A percentile compares a stretch with the other conserved stretches of the same genome.
phyloP scores from a whole-genome alignment of 768 basidiomycete genomes.

The Suillus americanus region DNA sequence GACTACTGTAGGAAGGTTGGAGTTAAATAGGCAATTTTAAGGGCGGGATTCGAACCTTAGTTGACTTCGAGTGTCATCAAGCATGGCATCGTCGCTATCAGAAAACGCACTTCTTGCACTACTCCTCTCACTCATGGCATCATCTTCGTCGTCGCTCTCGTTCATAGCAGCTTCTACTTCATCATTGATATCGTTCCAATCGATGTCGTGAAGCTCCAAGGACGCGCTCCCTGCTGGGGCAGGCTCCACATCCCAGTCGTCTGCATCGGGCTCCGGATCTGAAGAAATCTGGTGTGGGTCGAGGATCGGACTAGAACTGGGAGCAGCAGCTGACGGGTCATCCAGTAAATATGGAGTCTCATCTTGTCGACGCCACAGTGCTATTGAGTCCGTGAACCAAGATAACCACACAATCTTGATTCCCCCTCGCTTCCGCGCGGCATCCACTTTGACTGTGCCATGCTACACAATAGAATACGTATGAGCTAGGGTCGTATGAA shows the following conservation, averaged over 20 bases:
- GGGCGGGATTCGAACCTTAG: conserved; percentile 35
- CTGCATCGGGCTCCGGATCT: conserved; percentile 64
- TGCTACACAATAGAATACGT: conserved; percentile 43
- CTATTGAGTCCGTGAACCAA: conserved; percentile 90
- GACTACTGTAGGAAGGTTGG: conserved; percentile 29
- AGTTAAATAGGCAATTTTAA: conserved; percentile 20
- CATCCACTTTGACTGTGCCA: conserved; percentile 90
- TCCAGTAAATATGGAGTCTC: conserved; percentile 78
- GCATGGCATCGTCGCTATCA: conserved; percentile 49
- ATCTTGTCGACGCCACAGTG: conserved; percentile 82
- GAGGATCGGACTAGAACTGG: conserved; percentile 43
- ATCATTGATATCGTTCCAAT: conserved; percentile 83
- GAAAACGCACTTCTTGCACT: conserved; percentile 44
- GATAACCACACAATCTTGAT: conserved; percentile 84
- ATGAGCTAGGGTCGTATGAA: conserved; percentile 9
- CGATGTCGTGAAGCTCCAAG: conserved; percentile 60
- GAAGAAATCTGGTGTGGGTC: conserved; percentile 57
- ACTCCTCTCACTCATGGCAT: conserved; percentile 38
- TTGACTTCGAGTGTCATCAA: conserved; percentile 50
- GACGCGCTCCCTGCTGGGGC: conserved; percentile 29
- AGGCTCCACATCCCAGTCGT: conserved; percentile 62
- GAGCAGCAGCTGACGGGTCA: conserved; percentile 44
- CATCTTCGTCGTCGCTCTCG: conserved; percentile 64
- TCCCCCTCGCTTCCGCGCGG: conserved; percentile 71
- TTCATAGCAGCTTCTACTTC: conserved; percentile 88